Evolutionary conservation across 2,329 filamentous ascomycete genomes (phyloP).

Genomic region (Fonsecaea multimorphosa): DNA sequence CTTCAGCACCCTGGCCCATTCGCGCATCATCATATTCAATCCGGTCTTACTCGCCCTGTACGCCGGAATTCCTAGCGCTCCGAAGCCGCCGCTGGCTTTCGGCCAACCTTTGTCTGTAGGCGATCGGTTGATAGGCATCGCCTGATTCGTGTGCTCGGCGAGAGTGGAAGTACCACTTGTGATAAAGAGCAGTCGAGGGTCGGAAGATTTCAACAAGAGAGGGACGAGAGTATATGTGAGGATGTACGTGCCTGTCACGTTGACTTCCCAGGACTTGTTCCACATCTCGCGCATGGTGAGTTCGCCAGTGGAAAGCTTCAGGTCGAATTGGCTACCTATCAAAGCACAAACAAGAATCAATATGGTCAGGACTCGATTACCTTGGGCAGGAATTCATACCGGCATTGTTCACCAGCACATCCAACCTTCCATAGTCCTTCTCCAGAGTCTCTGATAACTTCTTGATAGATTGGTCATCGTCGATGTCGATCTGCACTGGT

Average conservation of each 20-base stretch:
- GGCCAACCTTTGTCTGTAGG: constrained; percentile 51
- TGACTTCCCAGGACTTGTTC: constrained; percentile 58
- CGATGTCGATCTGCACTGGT: constrained; percentile 60
- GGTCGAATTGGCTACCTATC: constrained; percentile 42
- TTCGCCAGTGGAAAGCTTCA: constrained; percentile 40
- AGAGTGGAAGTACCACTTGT: constrained; percentile 52
- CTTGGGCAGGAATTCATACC: constrained; percentile 15
- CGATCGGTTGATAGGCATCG: constrained; percentile 53
- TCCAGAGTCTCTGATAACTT: constrained; percentile 53
- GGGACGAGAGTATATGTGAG: constrained; percentile 58
- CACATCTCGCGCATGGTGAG: constrained; percentile 50
- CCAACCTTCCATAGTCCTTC: constrained; percentile 25
- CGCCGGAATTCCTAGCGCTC: constrained; percentile 32
- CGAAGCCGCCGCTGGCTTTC: constrained; percentile 42
- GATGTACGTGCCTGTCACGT: constrained; percentile 58
- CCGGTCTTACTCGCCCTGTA: constrained; percentile 55
- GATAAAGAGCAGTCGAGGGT: constrained; percentile 59
- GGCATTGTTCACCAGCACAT: constrained; percentile 37
- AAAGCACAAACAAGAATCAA: background rate
- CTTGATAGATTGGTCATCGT: constrained; percentile 60
- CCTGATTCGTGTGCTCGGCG: constrained; percentile 38
- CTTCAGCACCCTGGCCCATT: constrained; percentile 52
- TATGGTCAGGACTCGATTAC: background rate
- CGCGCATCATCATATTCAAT: constrained; percentile 58
- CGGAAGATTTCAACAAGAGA: constrained; percentile 54